These are phyloP conservation scores for Turnera subulata DNA, from an alignment of 345 rosid species.

Conservation along the genomic window DNA sequence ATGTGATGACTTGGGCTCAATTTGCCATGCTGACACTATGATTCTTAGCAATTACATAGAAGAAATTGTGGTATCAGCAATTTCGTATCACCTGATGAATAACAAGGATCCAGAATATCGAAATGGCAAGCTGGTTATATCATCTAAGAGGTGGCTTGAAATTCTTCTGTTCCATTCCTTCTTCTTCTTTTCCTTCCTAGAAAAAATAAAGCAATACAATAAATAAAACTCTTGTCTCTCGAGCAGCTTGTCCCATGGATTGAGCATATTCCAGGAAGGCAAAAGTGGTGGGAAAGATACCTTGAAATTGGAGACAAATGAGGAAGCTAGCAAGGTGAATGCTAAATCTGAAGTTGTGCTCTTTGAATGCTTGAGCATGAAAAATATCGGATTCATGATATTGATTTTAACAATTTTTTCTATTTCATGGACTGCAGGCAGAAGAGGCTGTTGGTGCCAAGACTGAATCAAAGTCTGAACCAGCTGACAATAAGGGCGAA, in stretches of 20 bases:
- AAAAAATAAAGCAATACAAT: background rate
- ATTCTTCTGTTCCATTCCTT: slow-evolving; percentile 1
- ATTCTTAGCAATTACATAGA: slow-evolving; percentile 68
- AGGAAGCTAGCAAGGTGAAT: slow-evolving; percentile 64
- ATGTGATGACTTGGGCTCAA: slow-evolving; percentile 78
- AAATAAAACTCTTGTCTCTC: slow-evolving; percentile 16
- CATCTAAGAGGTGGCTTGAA: slow-evolving; percentile 61
- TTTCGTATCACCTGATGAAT: slow-evolving; percentile 74
- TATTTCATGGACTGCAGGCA: slow-evolving; percentile 41
- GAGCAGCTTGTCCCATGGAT: slow-evolving; percentile 91
- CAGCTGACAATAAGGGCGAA: slow-evolving; percentile 54
- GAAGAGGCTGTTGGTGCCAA: slow-evolving; percentile 46
- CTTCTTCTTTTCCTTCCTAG: background rate
- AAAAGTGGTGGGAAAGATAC: slow-evolving; percentile 56
- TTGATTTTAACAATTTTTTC: background rate
- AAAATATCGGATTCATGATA: background rate
- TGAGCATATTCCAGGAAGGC: slow-evolving; percentile 85
- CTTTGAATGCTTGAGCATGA: slow-evolving; percentile 5
- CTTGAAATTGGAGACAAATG: slow-evolving; percentile 70
- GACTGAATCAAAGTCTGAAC: slow-evolving; percentile 53
- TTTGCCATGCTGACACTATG: slow-evolving; percentile 75
- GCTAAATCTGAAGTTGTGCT: background rate
- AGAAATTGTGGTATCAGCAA: slow-evolving; percentile 82
- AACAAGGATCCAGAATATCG: slow-evolving; percentile 78
- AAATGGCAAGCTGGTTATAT: slow-evolving; percentile 92